Evolutionary conservation across 192 early-diverging fungal species (phyloP), one percentile per base, ranked within the genome.

Genomic region (Mortierella antarctica): DNA sequence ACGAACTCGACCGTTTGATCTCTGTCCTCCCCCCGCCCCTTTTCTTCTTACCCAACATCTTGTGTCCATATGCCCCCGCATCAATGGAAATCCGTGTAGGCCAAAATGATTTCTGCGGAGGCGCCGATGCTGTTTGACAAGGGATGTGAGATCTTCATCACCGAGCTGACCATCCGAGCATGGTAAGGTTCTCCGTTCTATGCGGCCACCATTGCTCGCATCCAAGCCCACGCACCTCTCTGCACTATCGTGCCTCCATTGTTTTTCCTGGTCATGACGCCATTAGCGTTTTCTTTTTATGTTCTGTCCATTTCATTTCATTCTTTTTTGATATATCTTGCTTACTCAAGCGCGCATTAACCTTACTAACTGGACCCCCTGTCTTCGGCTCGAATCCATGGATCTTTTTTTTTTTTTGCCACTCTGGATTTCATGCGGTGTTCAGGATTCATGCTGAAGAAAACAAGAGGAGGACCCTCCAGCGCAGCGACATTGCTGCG

Each of bases 121-220:
- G 96, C 95, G 51, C 96, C 97, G 6, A 92, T 97, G 62, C 77
- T 98, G 50, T 98, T 98, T 81, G 93, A 95, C 15, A 97, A 97
- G 86, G 97, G 95, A 7, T 98, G 97, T 80, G 96, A 99, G 84
- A 92, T 99, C 12, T 97, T 99, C 69, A 97, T 97, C 71, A 89
- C 93, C 0, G 97, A 98, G 86, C 84, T 98, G 67, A 93, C 93
- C 51, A 85, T 88, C 64, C 86, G 93, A 20, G 91, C 93, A 52
- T 95, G 93, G 93, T 91, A 80, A 82, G 68, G 8, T 15, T 52
- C 12, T 21, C 2, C 17, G 31, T 42, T 56, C 6, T 49, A 47
- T 6, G 15, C 15, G 45, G 18, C 46, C 47, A 65, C 52, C 45
- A 40, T 39, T n/a, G 17, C 52, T 31, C 1, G n/a, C 47, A 51